Percentiles rank a stretch among this genome's conserved stretches.
These are phyloP conservation scores for Gentiana dahurica DNA, from an alignment of 257 asterid genomes.

Conservation along the genomic window DNA sequence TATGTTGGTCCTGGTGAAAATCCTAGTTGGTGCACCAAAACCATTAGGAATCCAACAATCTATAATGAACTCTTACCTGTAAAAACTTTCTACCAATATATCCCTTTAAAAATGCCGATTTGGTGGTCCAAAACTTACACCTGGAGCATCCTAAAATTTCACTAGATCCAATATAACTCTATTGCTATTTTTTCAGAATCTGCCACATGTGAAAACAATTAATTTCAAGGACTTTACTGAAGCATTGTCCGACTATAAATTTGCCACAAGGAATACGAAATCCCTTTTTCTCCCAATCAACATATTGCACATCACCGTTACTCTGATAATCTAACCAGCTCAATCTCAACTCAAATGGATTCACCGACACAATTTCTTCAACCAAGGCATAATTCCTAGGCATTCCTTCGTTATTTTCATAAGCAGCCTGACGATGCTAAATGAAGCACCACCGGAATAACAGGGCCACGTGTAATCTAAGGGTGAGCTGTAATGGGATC, in stretches of 20 bases:
- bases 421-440: conserved; percentile 42
- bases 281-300: conserved; percentile 24
- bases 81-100: no score
- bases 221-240: conserved; percentile 36
- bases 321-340: conserved; percentile 51
- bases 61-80: no score
- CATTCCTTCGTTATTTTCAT: conserved; percentile 68
- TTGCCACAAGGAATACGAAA: conserved; percentile 57
- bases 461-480: no score
- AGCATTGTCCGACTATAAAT: conserved; percentile 41
- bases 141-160: no score
- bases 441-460: no score
- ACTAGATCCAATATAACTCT: conserved; percentile 31
- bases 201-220: conserved; percentile 56
- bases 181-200: conserved; percentile 64
- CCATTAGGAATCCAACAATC: no score
- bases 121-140: no score
- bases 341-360: conserved; percentile 60
- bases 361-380: conserved; percentile 43
- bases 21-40: no score
- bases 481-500: no score
- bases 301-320: conserved; percentile 26
- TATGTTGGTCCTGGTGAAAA: no score
- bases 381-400: conserved; percentile 80
- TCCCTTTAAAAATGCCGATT: no score